A percentile compares a stretch with the other conserved stretches of the same genome.
These are phyloP conservation scores for Penium margaritaceum DNA, from an alignment of 139 green algal genomes.

Conservation along the genomic window DNA sequence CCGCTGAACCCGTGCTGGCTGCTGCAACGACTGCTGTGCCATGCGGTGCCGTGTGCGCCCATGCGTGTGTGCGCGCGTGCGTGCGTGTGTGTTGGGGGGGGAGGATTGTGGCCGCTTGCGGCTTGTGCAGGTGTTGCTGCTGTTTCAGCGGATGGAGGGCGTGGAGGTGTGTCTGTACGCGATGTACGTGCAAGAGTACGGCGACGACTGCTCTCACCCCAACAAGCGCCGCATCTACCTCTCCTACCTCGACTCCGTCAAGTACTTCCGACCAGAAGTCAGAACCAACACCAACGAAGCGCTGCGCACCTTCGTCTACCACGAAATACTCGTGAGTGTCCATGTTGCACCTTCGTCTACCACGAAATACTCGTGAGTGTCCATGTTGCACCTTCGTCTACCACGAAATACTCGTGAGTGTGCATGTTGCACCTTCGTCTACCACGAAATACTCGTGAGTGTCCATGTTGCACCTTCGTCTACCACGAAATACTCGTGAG, in stretches of 20 bases:
- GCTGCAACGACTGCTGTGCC: no score
- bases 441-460: conserved; percentile 82
- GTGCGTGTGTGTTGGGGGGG: no score
- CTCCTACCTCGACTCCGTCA: conserved; percentile 93
- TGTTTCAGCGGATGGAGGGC: conserved; percentile 86
- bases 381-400: conserved; percentile 89
- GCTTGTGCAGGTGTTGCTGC: conserved; percentile 61
- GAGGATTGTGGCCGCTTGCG: no score
- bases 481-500: conserved; percentile 88
- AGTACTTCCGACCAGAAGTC: conserved; percentile 91
- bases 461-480: conserved; percentile 77
- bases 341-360: conserved; percentile 82
- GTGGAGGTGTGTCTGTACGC: conserved; percentile 90
- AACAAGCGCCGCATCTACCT: conserved; percentile 84
- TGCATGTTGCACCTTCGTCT: conserved; percentile 83
- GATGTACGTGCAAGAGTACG: conserved; percentile 95
- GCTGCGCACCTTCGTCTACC: conserved; percentile 92
- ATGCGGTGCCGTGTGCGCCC: no score
- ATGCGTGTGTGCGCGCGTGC: no score
- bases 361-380: conserved; percentile 75
- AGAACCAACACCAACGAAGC: conserved; percentile 49
- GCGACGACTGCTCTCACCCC: conserved; percentile 66
- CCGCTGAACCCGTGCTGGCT: no score
- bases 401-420: conserved; percentile 77
- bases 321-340: conserved; percentile 72